These are phyloP conservation scores for Fistulinella staudtii DNA, from an alignment of 1,284 basidiomycete genomes.

Conservation along the genomic window DNA sequence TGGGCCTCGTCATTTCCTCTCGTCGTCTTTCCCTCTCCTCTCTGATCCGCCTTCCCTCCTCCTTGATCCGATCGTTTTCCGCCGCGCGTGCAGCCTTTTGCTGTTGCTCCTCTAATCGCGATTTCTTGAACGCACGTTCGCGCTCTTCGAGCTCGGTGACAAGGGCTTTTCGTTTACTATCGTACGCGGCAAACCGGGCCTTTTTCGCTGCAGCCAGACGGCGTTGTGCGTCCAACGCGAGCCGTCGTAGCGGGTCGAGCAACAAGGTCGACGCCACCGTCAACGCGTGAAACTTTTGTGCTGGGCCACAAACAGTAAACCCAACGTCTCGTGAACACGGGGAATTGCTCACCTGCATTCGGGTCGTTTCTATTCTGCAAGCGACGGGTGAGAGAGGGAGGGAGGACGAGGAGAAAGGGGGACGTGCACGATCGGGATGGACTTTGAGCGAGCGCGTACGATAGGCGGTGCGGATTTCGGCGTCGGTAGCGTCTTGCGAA, in stretches of 20 bases:
- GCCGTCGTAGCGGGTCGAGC: slow-evolving; percentile 76
- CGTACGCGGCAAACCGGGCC: slow-evolving; percentile 71
- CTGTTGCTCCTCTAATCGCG: slow-evolving; percentile 56
- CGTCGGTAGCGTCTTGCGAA: slow-evolving; percentile 66
- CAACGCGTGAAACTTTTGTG: slow-evolving; percentile 84
- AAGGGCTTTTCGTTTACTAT: slow-evolving; percentile 74
- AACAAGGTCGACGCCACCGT: slow-evolving; percentile 84
- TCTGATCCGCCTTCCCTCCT: slow-evolving; percentile 67
- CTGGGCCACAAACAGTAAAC: slow-evolving; percentile 32
- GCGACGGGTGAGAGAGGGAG: slow-evolving; percentile 3
- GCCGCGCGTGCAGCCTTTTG: slow-evolving; percentile 54
- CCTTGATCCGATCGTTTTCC: slow-evolving; percentile 75
- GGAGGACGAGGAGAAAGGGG: slow-evolving; percentile 4
- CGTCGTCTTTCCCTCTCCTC: slow-evolving; percentile 63
- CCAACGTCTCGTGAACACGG: not conserved
- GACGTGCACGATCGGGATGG: slow-evolving; percentile 80
- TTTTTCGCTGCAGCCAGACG: slow-evolving; percentile 69
- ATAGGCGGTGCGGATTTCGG: slow-evolving; percentile 83
- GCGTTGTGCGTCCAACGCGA: slow-evolving; percentile 79
- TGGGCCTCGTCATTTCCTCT: slow-evolving; percentile 43
- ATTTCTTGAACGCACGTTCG: slow-evolving; percentile 74
- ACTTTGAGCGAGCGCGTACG: slow-evolving; percentile 80
- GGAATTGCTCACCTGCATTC: slow-evolving; percentile 54
- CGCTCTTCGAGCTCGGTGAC: slow-evolving; percentile 83
- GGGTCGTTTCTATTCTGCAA: slow-evolving; percentile 74